Base-by-base conservation (phyloP, 2,329 filamentous ascomycete species). In the Acarospora socialis region DNA sequence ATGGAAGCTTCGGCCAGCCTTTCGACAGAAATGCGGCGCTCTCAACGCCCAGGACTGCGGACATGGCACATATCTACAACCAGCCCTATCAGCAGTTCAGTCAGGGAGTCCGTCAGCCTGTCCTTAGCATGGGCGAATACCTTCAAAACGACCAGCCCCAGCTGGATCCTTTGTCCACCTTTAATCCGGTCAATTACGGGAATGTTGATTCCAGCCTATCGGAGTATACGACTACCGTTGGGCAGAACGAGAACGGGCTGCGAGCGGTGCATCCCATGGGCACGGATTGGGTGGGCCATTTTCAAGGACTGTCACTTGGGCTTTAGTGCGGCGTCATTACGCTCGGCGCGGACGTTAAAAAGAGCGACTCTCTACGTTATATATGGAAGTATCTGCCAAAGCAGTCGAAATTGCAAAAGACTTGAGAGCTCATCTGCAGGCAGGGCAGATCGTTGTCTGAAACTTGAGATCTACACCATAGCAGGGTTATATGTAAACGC, bases 221-320 rank as follows among this genome's bases (percentile, higher is more conserved):
- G 15, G 53, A 56, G 22, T 56, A 53, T 35, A 30, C 43, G 8
- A 26, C 28, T 26, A 43, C 35, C 32, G 45, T 37, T 34, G 46
- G 30, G 57, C 39, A 56, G 54, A 38, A 47, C 56, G 42, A 40
- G 39, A 53, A 32, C 42, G 51, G 42, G 19, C 43, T 38, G 22
- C 49, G 44, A 40, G 51, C 50, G 36, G 46, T 43, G 30, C 56
- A 51, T 37, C 51, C 43, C 28, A 45, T 43, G 15, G 55, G 46
- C 10, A 53, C 63, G 28, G 74, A 79, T 30, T 81, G 77, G 75
- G 56, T 66, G 16, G 59, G 60, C 32, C 56, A 65, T 4, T 81
- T 82, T 50, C 77, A 83, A 50, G 70, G 77, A 7, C 58, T 84
- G 12, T 84, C 79, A 2, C 65, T 84, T 40, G 79, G 79, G 47